A percentile compares a stretch with the other conserved stretches of the same genome.
These are phyloP conservation scores for Dichotomocladium elegans DNA, from an alignment of 371 early-diverging fungal genomes.

Conservation along the genomic window DNA sequence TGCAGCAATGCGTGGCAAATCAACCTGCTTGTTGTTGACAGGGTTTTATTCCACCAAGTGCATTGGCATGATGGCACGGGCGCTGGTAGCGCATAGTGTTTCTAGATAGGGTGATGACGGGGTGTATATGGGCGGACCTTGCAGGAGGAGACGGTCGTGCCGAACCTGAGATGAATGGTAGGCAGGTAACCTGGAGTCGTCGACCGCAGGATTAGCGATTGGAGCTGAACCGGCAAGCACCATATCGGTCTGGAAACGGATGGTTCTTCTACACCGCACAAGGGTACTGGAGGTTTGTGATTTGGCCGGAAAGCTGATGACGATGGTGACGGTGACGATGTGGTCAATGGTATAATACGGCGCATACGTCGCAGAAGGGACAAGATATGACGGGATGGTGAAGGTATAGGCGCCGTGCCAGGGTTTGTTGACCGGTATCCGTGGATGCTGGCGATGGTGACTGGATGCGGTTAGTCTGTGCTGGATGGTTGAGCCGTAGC, in stretches of 20 bases:
- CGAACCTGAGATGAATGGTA: not conserved
- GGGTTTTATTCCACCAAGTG: not conserved
- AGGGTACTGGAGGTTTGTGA: not conserved
- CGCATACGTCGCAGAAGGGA: not conserved
- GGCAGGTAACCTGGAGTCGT: not conserved
- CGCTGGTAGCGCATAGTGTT: not conserved
- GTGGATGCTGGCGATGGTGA: not conserved
- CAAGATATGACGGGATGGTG: not conserved
- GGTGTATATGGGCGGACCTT: not conserved
- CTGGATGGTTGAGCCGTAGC: not conserved
- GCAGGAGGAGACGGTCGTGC: not conserved
- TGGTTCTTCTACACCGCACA: not conserved
- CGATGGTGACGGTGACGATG: not conserved
- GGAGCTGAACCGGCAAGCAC: no score
- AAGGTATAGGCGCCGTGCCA: not conserved
- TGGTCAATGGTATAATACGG: not conserved
- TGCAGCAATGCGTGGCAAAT: not conserved
- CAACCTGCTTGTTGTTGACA: not conserved
- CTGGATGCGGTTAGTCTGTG: not conserved
- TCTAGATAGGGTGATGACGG: not conserved
- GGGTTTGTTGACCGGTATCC: no score
- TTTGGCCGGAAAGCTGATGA: conserved; percentile 1
- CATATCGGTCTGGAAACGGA: not conserved
- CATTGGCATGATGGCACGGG: not conserved
- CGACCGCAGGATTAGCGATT: not conserved